These are phyloP conservation scores for Cryptococcus sp. DNA, from an alignment of 1,284 basidiomycete species.

Conservation along the genomic window DNA sequence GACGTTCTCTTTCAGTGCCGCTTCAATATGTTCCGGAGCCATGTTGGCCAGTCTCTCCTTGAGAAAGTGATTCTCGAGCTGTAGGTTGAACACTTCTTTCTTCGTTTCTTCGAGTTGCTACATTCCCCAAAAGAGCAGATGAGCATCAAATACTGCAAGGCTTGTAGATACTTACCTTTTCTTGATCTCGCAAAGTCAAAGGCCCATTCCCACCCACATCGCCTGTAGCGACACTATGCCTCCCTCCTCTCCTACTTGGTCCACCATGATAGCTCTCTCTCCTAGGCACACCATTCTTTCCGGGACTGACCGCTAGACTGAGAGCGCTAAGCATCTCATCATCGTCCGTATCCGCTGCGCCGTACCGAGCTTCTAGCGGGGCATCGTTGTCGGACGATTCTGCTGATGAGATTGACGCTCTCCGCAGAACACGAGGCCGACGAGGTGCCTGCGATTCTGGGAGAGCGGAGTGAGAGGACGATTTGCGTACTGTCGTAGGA, in stretches of 20 bases:
- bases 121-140: neutral
- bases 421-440: constrained; percentile 28
- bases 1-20: constrained; percentile 89
- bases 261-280: constrained; percentile 26
- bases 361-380: constrained; percentile 27
- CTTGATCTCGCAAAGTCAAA: constrained; percentile 85
- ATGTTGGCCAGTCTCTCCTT: constrained; percentile 80
- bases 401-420: constrained; percentile 17
- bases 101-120: constrained; percentile 91
- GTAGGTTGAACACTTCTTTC: constrained; percentile 93
- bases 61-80: constrained; percentile 88
- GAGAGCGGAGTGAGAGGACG: constrained; percentile 34
- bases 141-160: neutral
- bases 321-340: constrained; percentile 29
- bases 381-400: constrained; percentile 25
- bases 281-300: constrained; percentile 9
- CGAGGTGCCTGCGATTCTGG: constrained; percentile 32
- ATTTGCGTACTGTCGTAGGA: constrained; percentile 37
- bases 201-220: constrained; percentile 30
- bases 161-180: constrained; percentile 67
- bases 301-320: constrained; percentile 31
- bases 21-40: constrained; percentile 87
- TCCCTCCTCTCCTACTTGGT: constrained; percentile 40
- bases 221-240: constrained; percentile 46
- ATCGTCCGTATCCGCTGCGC: constrained; percentile 27